A percentile compares a stretch with the other conserved stretches of the same genome.
These are phyloP conservation scores for Rhizoclosmatium sp. DNA, from an alignment of 192 early-diverging fungal species.

Conservation along the genomic window DNA sequence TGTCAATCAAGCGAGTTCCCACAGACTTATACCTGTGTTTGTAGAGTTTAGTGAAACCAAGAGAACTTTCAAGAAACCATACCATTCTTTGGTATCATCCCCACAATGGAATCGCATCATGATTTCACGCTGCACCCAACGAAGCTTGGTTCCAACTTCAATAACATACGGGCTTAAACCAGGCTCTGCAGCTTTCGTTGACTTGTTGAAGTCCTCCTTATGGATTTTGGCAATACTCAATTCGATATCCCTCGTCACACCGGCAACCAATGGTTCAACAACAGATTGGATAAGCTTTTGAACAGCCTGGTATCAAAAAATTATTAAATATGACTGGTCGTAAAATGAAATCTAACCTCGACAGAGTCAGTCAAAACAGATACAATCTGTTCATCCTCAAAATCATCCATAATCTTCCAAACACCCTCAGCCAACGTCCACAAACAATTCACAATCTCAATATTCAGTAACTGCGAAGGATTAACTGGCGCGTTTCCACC, in stretches of 20 bases:
- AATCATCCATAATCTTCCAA: constrained; percentile 68
- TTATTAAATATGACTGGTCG: no score
- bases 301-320: constrained; percentile 48
- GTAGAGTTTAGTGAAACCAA: neutral
- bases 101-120: constrained; percentile 66
- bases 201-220: constrained; percentile 67
- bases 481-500: constrained; percentile 37
- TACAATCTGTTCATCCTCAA: constrained; percentile 47
- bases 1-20: constrained; percentile 54
- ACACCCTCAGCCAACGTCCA: constrained; percentile 68
- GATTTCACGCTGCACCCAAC: constrained; percentile 66
- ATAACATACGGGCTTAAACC: constrained; percentile 64
- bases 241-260: constrained; percentile 64
- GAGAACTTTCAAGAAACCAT: constrained; percentile 11
- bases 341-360: constrained; percentile 46
- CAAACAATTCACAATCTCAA: constrained; percentile 68
- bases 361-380: constrained; percentile 61
- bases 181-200: constrained; percentile 37
- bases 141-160: constrained; percentile 64
- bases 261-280: constrained; percentile 58
- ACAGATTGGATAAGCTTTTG: constrained; percentile 61
- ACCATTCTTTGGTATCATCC: constrained; percentile 68
- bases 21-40: constrained; percentile 52
- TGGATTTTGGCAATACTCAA: constrained; percentile 67
- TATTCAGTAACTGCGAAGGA: constrained; percentile 58